Evolutionary conservation across 441 rosid genomes (phyloP), one percentile per base, ranked within the genome.

Genomic region (Populus hybrid): DNA sequence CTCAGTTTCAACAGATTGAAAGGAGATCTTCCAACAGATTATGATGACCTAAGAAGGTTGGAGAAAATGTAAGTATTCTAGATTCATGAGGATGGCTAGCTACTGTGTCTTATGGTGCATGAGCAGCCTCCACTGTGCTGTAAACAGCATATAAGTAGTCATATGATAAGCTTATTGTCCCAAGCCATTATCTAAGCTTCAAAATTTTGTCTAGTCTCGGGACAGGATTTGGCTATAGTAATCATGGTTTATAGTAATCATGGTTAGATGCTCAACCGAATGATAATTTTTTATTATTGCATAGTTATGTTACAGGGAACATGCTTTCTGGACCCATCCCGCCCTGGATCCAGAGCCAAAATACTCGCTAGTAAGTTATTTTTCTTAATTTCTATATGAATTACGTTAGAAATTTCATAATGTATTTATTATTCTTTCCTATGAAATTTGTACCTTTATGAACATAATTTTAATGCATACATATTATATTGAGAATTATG

Each of bases 1-100:
- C 86, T 86, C 80, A 84, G 84, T 81, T 86, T 81, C 85, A 86
- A 86, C 73, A 79, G 78, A 76, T 74, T 84, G 75, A 79, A 73
- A 54, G 89, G 84, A 61, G 72, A 24, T 28, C 71, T 83, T 80
- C 36, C 83, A 14, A 74, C 81, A 64, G 70, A 81, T 77, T 70
- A 75, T 67, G 77, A 79, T 54, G 73, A 66, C n/a, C 73, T 83
- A 28, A 64, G 9, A 36, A 26, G 3, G 12, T 69, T 81, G 72
- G 75, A 30, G 11, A 78, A 76, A 63, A 70, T 82, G 87, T 86
- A 81, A 86, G 87, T 24, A 50, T 71, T 18, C n/a, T 30, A 73
- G 73, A 63, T 57, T 76, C 30, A 24, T 34, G 42, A 26, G 40
- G 11, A 10, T 67, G 28, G 70, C 30, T 28, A 28, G 30, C 30